phyloP scores from a whole-genome alignment of 306 rosid genomes.

The Prunus davidiana region DNA sequence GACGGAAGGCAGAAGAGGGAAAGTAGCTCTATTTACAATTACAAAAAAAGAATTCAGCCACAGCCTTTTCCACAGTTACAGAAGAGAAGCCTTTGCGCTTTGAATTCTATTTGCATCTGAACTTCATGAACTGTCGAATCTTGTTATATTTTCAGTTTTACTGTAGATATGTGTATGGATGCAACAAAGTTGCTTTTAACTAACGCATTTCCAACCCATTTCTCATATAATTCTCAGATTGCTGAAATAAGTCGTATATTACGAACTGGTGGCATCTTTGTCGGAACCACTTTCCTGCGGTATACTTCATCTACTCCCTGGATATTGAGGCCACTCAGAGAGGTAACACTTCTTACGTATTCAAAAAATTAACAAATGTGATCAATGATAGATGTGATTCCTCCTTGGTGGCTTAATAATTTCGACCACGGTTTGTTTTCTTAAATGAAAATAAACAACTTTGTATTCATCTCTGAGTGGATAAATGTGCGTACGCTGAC shows the following conservation, averaged over 20 bases:
- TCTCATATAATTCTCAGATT: constrained; percentile 38
- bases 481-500: background rate
- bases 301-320: constrained; percentile 61
- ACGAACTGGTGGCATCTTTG: constrained; percentile 80
- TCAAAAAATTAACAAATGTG: background rate
- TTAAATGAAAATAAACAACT: background rate
- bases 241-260: constrained; percentile 77
- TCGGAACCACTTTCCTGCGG: constrained; percentile 85
- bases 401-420: constrained; percentile 4
- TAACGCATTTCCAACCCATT: constrained; percentile 6
- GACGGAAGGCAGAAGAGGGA: too few species aligned
- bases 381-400: constrained; percentile 2
- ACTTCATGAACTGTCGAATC: background rate
- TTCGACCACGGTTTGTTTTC: constrained; percentile 8
- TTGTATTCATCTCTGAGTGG: background rate
- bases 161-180: background rate
- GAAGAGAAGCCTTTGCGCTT: too few species aligned
- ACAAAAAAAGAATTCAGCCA: too few species aligned
- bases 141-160: constrained; percentile 7
- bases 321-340: constrained; percentile 46
- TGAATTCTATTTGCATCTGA: background rate
- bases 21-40: too few species aligned
- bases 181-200: background rate
- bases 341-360: constrained; percentile 39
- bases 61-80: too few species aligned